Conservation (phyloP, 2,329 filamentous ascomycete genomes). For the Hansfordia pulvinata region DNA sequence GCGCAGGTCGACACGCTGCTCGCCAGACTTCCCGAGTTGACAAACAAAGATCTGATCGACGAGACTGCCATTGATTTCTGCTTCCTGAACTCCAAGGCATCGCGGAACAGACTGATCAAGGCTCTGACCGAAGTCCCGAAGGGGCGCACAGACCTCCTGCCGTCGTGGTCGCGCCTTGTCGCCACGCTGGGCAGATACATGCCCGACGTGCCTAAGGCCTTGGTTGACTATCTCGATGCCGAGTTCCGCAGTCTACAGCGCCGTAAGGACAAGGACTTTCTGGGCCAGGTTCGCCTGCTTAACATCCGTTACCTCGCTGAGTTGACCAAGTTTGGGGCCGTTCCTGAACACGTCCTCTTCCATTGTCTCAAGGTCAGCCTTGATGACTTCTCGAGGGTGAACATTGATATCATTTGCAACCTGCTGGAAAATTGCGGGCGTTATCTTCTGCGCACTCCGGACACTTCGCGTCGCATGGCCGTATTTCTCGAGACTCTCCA, state of each 20-base stretch:
- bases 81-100: constrained; percentile 96
- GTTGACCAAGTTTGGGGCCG: constrained; percentile 93
- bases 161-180: constrained; percentile 82
- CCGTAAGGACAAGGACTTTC: constrained; percentile 93
- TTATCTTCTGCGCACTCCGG: constrained; percentile 82
- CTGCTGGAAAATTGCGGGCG: constrained; percentile 92
- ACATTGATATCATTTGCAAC: constrained; percentile 96
- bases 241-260: constrained; percentile 94
- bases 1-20: constrained; percentile 90
- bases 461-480: constrained; percentile 84
- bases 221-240: constrained; percentile 86
- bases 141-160: constrained; percentile 79
- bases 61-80: constrained; percentile 93
- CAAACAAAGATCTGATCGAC: constrained; percentile 82
- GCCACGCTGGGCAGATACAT: constrained; percentile 90
- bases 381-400: constrained; percentile 97
- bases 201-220: constrained; percentile 80
- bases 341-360: constrained; percentile 97
- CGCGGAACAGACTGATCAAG: constrained; percentile 85
- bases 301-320: constrained; percentile 98
- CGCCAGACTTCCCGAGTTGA: constrained; percentile 77
- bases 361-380: constrained; percentile 96
- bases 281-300: constrained; percentile 82
- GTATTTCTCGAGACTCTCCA: constrained; percentile 91
- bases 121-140: constrained; percentile 90